Conservation (phyloP, 2,329 filamentous ascomycete genomes). For the Meredithiella fracta region DNA sequence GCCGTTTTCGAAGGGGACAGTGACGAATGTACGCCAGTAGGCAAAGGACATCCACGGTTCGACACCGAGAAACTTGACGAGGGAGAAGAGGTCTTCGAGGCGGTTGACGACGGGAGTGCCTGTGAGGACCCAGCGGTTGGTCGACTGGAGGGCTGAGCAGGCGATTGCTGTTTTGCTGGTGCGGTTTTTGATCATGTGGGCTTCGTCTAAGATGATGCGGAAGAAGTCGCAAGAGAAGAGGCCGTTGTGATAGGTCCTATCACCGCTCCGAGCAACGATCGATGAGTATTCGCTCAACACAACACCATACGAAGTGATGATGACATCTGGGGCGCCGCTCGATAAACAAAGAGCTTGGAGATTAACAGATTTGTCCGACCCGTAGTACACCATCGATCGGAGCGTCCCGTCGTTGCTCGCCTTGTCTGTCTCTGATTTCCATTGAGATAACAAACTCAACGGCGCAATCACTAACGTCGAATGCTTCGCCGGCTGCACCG, state of each 20-base stretch:
- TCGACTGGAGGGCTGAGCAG: conserved; percentile 74
- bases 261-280: conserved; percentile 33
- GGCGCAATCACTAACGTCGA: conserved; percentile 93
- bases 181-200: conserved; percentile 78
- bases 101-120: conserved; percentile 95
- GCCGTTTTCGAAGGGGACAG: conserved; percentile 87
- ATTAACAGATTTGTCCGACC: conserved; percentile 64
- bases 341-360: conserved; percentile 70
- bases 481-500: conserved; percentile 54
- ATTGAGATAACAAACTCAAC: conserved; percentile 91
- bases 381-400: conserved; percentile 82
- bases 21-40: conserved; percentile 98
- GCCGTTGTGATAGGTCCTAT: conserved; percentile 49
- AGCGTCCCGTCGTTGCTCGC: conserved; percentile 72
- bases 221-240: conserved; percentile 91
- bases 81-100: conserved; percentile 81
- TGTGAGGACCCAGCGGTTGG: conserved; percentile 83
- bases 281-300: conserved; percentile 66
- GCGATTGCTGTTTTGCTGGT: conserved; percentile 88
- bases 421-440: conserved; percentile 88
- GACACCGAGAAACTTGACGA: conserved; percentile 82
- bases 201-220: conserved; percentile 87
- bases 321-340: conserved; percentile 65
- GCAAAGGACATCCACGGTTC: conserved; percentile 99
- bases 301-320: conserved; percentile 89